Conservation (phyloP, 2,329 filamentous ascomycete species). For the Arthrobotrys sinensis region DNA sequence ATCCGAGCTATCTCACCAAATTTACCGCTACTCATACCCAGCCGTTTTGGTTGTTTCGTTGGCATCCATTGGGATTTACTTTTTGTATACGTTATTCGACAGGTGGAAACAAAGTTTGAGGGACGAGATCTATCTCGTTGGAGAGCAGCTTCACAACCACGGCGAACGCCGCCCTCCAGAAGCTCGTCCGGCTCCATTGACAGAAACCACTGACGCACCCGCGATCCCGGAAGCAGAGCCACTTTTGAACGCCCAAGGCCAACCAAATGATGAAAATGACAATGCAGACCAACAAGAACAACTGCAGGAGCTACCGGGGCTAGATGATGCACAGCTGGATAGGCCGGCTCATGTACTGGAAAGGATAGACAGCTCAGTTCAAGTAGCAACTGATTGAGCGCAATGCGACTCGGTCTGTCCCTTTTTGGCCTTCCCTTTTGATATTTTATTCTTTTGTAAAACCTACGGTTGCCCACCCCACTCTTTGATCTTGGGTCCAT, state of each 20-base stretch:
- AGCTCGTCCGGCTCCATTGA: background rate
- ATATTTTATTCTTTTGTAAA: slow-evolving; percentile 19
- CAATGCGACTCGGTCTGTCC: background rate
- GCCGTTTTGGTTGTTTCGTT: slow-evolving; percentile 68
- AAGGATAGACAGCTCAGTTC: slow-evolving; percentile 50
- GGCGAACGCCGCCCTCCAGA: slow-evolving; percentile 72
- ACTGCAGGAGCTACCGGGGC: slow-evolving; percentile 10
- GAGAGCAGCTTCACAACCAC: slow-evolving; percentile 95
- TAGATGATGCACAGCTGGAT: slow-evolving; percentile 20
- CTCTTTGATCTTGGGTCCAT: slow-evolving; percentile 2
- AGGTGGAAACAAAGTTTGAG: slow-evolving; percentile 85
- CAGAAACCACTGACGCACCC: background rate
- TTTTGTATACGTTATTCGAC: slow-evolving; percentile 73
- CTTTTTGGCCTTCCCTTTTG: background rate
- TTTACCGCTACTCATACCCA: slow-evolving; percentile 82
- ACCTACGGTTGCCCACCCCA: background rate
- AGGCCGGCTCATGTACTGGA: slow-evolving; percentile 38
- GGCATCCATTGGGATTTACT: slow-evolving; percentile 64
- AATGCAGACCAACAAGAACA: slow-evolving; percentile 18
- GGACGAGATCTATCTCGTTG: slow-evolving; percentile 96
- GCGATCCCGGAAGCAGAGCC: slow-evolving; percentile 35
- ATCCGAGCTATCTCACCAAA: slow-evolving; percentile 62
- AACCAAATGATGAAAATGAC: slow-evolving; percentile 8
- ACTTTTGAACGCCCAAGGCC: slow-evolving; percentile 31
- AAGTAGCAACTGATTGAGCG: slow-evolving; percentile 38